A percentile compares a stretch with the other conserved stretches of the same genome.
Evolutionary conservation across 805 yeast genomes (phyloP).

Genomic region (Sungouiella thailandica): DNA sequence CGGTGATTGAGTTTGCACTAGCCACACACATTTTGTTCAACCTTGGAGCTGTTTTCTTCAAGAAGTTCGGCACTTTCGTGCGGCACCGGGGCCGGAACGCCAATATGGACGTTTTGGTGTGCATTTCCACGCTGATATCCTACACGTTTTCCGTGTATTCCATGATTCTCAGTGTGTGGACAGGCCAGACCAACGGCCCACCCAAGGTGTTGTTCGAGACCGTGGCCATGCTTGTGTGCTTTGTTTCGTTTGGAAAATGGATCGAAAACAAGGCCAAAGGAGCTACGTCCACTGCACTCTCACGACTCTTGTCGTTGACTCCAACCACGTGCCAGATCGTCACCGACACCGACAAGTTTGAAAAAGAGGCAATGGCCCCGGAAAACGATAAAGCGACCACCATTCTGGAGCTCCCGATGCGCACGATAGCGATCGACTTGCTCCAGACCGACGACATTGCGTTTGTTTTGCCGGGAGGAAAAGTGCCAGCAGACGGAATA

Average conservation of each 20-base stretch:
- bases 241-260: conserved; percentile 87
- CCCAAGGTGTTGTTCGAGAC: conserved; percentile 85
- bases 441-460: conserved; percentile 75
- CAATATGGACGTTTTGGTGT: conserved; percentile 90
- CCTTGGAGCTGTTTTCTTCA: conserved; percentile 65
- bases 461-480: conserved; percentile 78
- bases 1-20: conserved; percentile 53
- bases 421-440: conserved; percentile 64
- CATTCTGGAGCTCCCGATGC: conserved; percentile 31
- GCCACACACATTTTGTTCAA: conserved; percentile 58
- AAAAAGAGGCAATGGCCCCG: conserved; percentile 4
- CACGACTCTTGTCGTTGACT: conserved; percentile 71
- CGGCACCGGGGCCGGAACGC: conserved; percentile 54
- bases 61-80: conserved; percentile 60
- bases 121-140: conserved; percentile 76
- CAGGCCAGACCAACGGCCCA: conserved; percentile 34
- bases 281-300: conserved; percentile 83
- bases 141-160: conserved; percentile 68
- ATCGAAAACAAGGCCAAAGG: conserved; percentile 91
- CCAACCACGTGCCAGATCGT: conserved; percentile 73
- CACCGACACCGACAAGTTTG: conserved; percentile 31
- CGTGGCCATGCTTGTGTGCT: conserved; percentile 74
- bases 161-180: conserved; percentile 44
- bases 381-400: conserved; percentile 4
- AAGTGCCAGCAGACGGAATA: conserved; percentile 87